Evolutionary conservation across 1,139 yeast genomes (phyloP).

Genomic region (Geotrichum citri-aurantii): DNA sequence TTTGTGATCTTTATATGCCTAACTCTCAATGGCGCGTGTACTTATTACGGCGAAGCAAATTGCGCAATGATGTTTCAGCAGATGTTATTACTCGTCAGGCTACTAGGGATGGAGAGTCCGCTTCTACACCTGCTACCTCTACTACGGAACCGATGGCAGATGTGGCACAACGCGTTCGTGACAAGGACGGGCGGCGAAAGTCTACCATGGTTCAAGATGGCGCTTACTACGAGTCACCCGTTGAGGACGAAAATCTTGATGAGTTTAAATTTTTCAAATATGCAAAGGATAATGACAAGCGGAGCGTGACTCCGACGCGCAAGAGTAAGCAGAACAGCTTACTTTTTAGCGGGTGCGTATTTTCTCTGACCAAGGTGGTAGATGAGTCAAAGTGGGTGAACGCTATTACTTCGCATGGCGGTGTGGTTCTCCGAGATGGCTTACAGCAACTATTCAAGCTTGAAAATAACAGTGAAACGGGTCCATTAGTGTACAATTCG

Average conservation of each 20-base stretch:
- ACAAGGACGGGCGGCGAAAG: slow-evolving; percentile 3
- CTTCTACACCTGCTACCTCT: not conserved
- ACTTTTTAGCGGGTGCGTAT: slow-evolving; percentile 40
- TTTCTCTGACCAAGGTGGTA: slow-evolving; percentile 37
- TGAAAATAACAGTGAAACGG: not conserved
- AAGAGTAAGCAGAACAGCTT: not conserved
- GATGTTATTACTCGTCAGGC: not conserved
- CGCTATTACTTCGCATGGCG: slow-evolving; percentile 48
- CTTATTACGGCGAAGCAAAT: slow-evolving; percentile 17
- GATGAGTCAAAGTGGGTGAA: slow-evolving; percentile 36
- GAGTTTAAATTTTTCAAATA: not conserved
- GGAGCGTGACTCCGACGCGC: not conserved
- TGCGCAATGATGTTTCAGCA: slow-evolving; percentile 10
- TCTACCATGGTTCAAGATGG: slow-evolving; percentile 1
- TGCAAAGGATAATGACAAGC: not conserved
- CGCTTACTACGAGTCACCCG: slow-evolving; percentile 10
- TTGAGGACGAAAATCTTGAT: not conserved
- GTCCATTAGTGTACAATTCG: not conserved
- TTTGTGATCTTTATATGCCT: slow-evolving; percentile 23
- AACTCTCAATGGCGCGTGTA: slow-evolving; percentile 22
- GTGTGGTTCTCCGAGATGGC: slow-evolving; percentile 47
- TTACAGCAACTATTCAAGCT: slow-evolving; percentile 34
- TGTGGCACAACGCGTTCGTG: not conserved
- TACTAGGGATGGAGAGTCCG: not conserved
- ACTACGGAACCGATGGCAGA: not conserved